These are phyloP conservation scores for Phyllosticta paracitricarpa DNA, from an alignment of 2,329 filamentous ascomycete genomes.

Conservation along the genomic window DNA sequence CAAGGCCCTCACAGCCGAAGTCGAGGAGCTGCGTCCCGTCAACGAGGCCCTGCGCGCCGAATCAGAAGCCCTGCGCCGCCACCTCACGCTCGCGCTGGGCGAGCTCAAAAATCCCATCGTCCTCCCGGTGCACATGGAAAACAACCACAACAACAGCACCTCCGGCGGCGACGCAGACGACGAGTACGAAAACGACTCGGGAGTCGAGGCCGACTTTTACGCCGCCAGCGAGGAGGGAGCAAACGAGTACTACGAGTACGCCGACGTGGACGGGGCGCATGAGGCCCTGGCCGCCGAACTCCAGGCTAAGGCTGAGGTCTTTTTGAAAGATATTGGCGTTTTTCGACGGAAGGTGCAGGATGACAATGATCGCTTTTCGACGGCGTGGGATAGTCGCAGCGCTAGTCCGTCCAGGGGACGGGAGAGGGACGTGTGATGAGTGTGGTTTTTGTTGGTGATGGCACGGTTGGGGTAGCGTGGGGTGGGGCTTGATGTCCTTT, in stretches of 20 bases:
- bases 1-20: conserved; percentile 55
- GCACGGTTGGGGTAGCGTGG: no score
- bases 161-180: background rate
- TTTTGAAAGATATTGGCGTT: conserved; percentile 68
- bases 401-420: background rate
- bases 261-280: conserved; percentile 39
- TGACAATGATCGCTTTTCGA: conserved; percentile 57
- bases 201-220: conserved; percentile 12
- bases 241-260: conserved; percentile 49
- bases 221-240: conserved; percentile 20
- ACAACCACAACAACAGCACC: background rate
- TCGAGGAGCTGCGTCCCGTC: conserved; percentile 37
- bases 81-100: conserved; percentile 75
- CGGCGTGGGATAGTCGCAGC: background rate
- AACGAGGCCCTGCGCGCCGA: conserved; percentile 53
- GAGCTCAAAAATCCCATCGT: conserved; percentile 90
- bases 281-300: conserved; percentile 48
- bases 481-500: no score
- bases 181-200: background rate
- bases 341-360: conserved; percentile 82
- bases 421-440: background rate
- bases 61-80: conserved; percentile 79
- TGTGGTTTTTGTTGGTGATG: no score
- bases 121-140: conserved; percentile 25
- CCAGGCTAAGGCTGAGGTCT: conserved; percentile 75